Evolutionary conservation across 208 protist genomes (phyloP).

Genomic region (Leishmania gerbilli): DNA sequence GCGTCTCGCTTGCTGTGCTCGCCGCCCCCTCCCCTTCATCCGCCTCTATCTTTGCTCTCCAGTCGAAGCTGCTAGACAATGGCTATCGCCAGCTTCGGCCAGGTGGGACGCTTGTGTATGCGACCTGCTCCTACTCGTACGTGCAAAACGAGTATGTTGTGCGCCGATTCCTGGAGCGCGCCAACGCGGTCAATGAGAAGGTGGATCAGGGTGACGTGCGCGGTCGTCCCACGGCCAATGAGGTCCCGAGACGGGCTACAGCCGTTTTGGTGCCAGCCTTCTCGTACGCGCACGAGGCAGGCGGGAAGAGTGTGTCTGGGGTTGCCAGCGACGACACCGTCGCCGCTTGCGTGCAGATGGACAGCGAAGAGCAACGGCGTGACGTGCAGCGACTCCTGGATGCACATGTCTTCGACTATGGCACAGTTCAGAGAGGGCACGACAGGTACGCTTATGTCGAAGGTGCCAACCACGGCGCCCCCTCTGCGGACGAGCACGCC

Average conservation of each 20-base stretch:
- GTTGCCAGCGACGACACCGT: neutral
- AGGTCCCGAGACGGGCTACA: neutral
- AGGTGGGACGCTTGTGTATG: conserved; percentile 92
- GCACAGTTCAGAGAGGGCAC: conserved; percentile 22
- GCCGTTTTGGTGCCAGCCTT: conserved; percentile 29
- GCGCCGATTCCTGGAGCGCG: conserved; percentile 46
- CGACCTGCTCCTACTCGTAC: conserved; percentile 92
- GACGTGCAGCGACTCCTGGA: conserved; percentile 32
- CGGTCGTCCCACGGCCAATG: neutral
- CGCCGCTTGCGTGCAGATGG: conserved; percentile 24
- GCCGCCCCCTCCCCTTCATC: neutral
- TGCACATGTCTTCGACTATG: conserved; percentile 26
- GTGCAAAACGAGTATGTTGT: conserved; percentile 92
- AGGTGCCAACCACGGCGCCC: too few species aligned
- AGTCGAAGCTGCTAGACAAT: conserved; percentile 71
- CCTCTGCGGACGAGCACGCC: neutral
- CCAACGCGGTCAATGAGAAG: conserved; percentile 17
- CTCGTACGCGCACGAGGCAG: conserved; percentile 27
- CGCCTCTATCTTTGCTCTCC: conserved; percentile 45
- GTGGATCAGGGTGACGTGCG: neutral
- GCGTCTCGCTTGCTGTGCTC: too few species aligned
- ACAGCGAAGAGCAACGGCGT: neutral
- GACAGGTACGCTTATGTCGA: neutral
- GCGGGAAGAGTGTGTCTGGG: neutral
- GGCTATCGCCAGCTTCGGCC: conserved; percentile 71